Conservation (phyloP, 257 asterid species). For the Nemophila menziesii region DNA sequence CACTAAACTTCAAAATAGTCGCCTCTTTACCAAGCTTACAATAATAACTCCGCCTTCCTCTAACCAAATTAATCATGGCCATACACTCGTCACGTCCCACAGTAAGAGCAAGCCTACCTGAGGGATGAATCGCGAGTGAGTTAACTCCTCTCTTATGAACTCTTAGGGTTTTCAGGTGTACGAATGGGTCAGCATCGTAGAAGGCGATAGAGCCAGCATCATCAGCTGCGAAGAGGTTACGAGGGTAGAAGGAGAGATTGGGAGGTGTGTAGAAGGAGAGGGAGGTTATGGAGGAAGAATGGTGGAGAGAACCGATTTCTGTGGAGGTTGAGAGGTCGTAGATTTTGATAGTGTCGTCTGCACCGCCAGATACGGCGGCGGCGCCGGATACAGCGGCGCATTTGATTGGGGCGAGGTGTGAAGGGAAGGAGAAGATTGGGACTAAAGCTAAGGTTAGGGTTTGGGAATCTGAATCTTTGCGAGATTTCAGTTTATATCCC, state of each 20-base stretch:
- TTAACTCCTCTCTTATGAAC: slow-evolving; percentile 60
- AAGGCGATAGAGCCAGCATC: slow-evolving; percentile 58
- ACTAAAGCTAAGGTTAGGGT: slow-evolving; percentile 25
- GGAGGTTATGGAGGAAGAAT: slow-evolving; percentile 61
- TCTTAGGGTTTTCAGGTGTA: slow-evolving; percentile 58
- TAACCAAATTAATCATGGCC: slow-evolving; percentile 81
- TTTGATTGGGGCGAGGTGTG: slow-evolving; percentile 83
- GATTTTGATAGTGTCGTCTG: slow-evolving; percentile 89
- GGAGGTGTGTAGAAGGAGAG: slow-evolving; percentile 69
- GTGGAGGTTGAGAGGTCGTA: slow-evolving; percentile 74
- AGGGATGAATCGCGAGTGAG: slow-evolving; percentile 63
- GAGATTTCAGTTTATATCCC: slow-evolving; percentile 56
- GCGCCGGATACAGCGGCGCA: slow-evolving; percentile 75
- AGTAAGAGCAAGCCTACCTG: slow-evolving; percentile 68
- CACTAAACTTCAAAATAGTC: slow-evolving; percentile 41
- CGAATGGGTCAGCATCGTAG: slow-evolving; percentile 84
- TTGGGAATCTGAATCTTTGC: slow-evolving; percentile 15
- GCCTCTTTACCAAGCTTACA: slow-evolving; percentile 73
- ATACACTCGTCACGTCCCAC: slow-evolving; percentile 78
- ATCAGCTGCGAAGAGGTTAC: slow-evolving; percentile 63
- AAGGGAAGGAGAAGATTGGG: slow-evolving; percentile 83
- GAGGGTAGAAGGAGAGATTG: slow-evolving; percentile 48
- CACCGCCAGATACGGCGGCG: slow-evolving; percentile 85
- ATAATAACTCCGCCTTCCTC: slow-evolving; percentile 72
- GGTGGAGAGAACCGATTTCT: slow-evolving; percentile 72